A percentile compares a stretch with the other conserved stretches of the same genome.
Evolutionary conservation across 345 rosid genomes (phyloP).

Genomic region (Geranium brycei): DNA sequence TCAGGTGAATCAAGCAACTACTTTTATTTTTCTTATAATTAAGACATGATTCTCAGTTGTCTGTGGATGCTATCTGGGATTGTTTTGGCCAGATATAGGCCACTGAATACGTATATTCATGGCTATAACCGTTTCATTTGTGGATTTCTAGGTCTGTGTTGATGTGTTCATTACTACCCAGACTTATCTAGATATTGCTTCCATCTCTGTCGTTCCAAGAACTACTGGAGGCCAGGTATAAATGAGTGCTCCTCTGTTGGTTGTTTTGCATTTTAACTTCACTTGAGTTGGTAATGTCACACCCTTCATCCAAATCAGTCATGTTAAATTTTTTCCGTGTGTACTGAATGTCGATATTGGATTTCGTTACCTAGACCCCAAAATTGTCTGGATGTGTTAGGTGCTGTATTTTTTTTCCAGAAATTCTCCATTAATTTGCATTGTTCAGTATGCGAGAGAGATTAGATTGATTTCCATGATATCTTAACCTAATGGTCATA

Average conservation of each 20-base stretch:
- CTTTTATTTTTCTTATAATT: neutral
- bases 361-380: too few relatives aligned
- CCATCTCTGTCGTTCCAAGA: constrained; percentile 76
- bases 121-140: constrained; percentile 3
- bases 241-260: neutral
- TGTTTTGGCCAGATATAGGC: constrained; percentile 1
- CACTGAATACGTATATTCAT: neutral
- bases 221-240: constrained; percentile 94
- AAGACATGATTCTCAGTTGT: too few relatives aligned
- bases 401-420: too few relatives aligned
- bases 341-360: too few relatives aligned
- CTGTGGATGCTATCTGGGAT: too few relatives aligned
- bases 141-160: constrained; percentile 70
- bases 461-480: too few relatives aligned
- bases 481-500: too few relatives aligned
- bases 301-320: too few relatives aligned
- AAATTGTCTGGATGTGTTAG: too few relatives aligned
- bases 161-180: constrained; percentile 84
- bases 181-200: constrained; percentile 80
- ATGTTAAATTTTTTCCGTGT: too few relatives aligned
- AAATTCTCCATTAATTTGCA: too few relatives aligned
- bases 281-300: neutral
- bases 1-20: constrained; percentile 41
- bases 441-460: too few relatives aligned
- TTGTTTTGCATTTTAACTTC: constrained; percentile 1